phyloP scores from a whole-genome alignment of 345 rosid species.

The Pistacia atlantica region DNA sequence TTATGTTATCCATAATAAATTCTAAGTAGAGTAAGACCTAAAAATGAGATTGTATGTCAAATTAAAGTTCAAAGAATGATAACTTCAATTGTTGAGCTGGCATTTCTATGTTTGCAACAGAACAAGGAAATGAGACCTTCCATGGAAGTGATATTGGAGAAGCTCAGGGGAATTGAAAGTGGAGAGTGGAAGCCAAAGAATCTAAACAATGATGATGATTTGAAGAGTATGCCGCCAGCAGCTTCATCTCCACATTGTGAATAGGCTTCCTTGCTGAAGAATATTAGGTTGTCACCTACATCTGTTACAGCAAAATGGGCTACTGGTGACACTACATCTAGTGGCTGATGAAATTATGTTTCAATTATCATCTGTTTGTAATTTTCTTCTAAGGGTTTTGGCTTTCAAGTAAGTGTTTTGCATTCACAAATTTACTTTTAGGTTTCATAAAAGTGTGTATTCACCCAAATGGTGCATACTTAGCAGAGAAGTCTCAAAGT shows the following conservation, averaged over 20 bases:
- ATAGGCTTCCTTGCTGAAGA: constrained; percentile 36
- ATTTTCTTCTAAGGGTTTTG: no score
- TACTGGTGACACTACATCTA: constrained; percentile 46
- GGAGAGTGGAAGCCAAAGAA: constrained; percentile 16
- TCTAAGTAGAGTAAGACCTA: no score
- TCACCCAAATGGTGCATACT: no score
- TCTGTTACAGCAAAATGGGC: constrained; percentile 61
- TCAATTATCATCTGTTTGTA: no score
- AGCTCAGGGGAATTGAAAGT: constrained; percentile 39
- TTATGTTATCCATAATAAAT: no score
- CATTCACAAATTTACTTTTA: no score
- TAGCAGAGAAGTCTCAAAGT: no score
- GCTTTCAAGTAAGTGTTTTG: no score
- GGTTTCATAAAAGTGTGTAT: no score
- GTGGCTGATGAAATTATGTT: neutral
- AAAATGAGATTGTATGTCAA: no score
- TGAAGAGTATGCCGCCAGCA: constrained; percentile 11
- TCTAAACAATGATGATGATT: neutral
- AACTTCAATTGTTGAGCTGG: constrained; percentile 55
- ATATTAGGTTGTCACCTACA: constrained; percentile 37
- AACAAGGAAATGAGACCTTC: constrained; percentile 53
- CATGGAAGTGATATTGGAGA: constrained; percentile 51
- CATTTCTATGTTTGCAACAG: constrained; percentile 65
- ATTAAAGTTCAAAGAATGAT: constrained; percentile 30
- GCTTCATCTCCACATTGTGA: constrained; percentile 35